Evolutionary conservation across 31 red algal genomes (phyloP).

Genomic region (Porphyra umbilicalis): DNA sequence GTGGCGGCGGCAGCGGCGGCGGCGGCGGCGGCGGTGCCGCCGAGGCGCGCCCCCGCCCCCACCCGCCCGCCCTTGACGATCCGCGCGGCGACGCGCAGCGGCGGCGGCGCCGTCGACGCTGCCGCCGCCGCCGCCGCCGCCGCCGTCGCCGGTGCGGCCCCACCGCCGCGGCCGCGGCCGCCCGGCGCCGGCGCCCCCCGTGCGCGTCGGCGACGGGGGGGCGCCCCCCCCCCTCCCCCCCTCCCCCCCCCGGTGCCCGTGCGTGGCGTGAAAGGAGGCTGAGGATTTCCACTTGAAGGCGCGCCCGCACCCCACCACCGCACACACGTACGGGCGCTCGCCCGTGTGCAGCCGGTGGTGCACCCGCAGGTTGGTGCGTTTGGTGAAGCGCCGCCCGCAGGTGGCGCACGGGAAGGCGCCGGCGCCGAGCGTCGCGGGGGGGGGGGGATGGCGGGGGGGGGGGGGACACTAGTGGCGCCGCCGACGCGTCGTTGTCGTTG

Average conservation of each 20-base stretch:
- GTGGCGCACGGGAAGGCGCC: slow-evolving; percentile 17
- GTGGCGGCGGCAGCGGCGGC: too few species aligned
- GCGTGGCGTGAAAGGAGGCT: slow-evolving; percentile 32
- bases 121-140: too few species aligned
- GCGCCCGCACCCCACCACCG: slow-evolving; percentile 36
- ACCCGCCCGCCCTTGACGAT: not conserved
- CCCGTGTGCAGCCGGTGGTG: slow-evolving; percentile 84
- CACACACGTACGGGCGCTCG: slow-evolving; percentile 71
- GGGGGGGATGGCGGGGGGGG: too few species aligned
- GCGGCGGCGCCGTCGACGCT: too few species aligned
- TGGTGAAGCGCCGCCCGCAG: slow-evolving; percentile 38
- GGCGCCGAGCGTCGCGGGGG: not conserved
- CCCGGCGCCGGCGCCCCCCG: not conserved
- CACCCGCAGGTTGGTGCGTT: slow-evolving; percentile 45
- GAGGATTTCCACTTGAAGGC: slow-evolving; percentile 65
- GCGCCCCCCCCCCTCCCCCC: not conserved
- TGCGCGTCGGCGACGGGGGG: not conserved
- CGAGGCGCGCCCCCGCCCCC: not conserved
- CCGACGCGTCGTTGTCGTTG: too few species aligned
- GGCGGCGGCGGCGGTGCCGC: too few species aligned
- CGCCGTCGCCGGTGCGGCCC: not conserved
- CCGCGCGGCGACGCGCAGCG: too few species aligned
- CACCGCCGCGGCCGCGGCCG: not conserved
- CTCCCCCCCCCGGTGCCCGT: not conserved
- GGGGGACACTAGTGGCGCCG: too few species aligned